These are phyloP conservation scores for Linnemannia hyalina DNA, from an alignment of 192 early-diverging fungal species.

Conservation along the genomic window DNA sequence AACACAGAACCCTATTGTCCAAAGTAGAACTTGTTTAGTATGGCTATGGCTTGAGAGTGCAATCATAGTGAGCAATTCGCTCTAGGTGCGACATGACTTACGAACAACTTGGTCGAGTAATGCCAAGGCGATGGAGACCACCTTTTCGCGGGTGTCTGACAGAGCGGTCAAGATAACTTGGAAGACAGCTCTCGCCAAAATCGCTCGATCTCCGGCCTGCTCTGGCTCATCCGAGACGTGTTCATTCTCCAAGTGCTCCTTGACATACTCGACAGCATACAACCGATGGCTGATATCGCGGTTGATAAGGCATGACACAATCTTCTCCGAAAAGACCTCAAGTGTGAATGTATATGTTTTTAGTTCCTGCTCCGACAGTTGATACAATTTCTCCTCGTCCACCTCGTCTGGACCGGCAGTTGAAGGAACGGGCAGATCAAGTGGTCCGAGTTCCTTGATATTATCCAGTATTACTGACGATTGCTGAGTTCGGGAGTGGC, in stretches of 20 bases:
- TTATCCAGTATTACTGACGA: neutral
- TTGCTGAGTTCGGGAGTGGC: neutral
- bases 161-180: conserved; percentile 62
- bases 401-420: neutral
- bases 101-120: conserved; percentile 63
- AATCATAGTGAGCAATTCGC: neutral
- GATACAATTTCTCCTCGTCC: conserved; percentile 22
- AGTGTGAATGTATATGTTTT: conserved; percentile 55
- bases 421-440: neutral
- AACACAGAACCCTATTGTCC: conserved; percentile 61
- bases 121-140: conserved; percentile 54
- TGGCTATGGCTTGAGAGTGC: no score
- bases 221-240: conserved; percentile 35
- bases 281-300: conserved; percentile 66
- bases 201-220: conserved; percentile 23
- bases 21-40: neutral
- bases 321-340: conserved; percentile 60
- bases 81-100: conserved; percentile 7
- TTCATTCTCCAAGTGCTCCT: conserved; percentile 55
- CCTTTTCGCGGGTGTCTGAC: conserved; percentile 70
- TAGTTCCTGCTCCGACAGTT: conserved; percentile 48
- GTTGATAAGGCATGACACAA: conserved; percentile 64
- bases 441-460: neutral
- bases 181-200: conserved; percentile 63
- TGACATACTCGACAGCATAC: conserved; percentile 66